phyloP scores from a whole-genome alignment of 2,329 filamentous ascomycete genomes.

The Cytospora piceicola region DNA sequence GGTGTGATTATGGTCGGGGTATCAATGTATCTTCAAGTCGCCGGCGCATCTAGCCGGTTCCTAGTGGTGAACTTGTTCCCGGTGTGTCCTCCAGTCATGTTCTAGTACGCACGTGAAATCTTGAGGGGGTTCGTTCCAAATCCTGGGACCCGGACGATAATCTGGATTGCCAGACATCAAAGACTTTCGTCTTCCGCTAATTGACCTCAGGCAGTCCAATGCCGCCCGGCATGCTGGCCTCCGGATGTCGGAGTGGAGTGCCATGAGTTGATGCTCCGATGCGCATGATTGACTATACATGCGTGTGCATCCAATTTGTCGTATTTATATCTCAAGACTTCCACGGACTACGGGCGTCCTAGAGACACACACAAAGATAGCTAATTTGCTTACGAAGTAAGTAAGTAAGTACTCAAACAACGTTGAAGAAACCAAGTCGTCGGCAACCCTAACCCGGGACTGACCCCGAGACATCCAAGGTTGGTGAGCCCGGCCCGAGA shows the following conservation, averaged over 20 bases:
- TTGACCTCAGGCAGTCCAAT: background rate
- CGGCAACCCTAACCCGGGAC: background rate
- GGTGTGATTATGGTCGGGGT: too few relatives aligned
- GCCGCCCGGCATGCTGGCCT: background rate
- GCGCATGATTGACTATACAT: background rate
- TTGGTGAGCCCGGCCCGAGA: slow-evolving; percentile 30
- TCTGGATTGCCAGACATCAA: background rate
- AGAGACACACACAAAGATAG: background rate
- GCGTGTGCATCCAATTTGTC: too few relatives aligned
- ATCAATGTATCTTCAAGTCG: too few relatives aligned
- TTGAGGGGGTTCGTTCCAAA: too few relatives aligned
- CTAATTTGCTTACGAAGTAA: background rate
- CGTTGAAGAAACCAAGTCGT: background rate
- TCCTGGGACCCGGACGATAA: too few relatives aligned
- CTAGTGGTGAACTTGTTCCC: too few relatives aligned
- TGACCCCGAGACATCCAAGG: background rate
- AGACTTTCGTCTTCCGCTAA: background rate
- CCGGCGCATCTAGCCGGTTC: too few relatives aligned
- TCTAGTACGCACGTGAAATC: too few relatives aligned
- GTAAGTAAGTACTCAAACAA: background rate
- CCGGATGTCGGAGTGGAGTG: background rate
- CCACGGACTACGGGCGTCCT: background rate
- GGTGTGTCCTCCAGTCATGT: too few relatives aligned
- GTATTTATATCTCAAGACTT: background rate
- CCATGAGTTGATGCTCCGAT: background rate